Percentiles rank a stretch among this genome's conserved stretches.
phyloP scores from a whole-genome alignment of 23 red algal species.

The Chondrus crispus region DNA sequence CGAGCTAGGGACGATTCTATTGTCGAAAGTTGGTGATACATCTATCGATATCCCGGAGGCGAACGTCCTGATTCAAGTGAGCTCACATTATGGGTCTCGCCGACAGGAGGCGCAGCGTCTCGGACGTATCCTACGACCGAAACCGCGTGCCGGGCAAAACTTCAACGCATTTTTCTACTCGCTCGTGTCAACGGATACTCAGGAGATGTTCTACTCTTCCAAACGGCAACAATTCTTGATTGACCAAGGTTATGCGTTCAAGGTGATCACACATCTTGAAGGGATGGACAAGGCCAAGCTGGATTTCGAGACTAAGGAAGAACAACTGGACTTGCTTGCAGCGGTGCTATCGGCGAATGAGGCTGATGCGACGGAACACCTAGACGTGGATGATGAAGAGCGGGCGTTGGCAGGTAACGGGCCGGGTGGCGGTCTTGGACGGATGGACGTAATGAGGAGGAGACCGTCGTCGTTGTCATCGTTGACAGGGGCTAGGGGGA shows the following conservation, averaged over 20 bases:
- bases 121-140: conserved; percentile 92
- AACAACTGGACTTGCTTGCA: conserved; percentile 71
- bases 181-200: conserved; percentile 92
- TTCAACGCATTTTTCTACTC: conserved; percentile 99
- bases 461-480: conserved; percentile 45
- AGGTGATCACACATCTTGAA: conserved; percentile 93
- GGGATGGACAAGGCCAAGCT: conserved; percentile 82
- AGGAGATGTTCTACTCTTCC: conserved; percentile 93
- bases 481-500: conserved; percentile 72
- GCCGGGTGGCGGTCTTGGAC: conserved; percentile 38
- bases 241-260: conserved; percentile 98
- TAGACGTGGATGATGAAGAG: conserved; percentile 57
- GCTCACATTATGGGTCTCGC: conserved; percentile 93
- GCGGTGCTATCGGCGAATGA: conserved; percentile 88
- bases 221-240: conserved; percentile 98
- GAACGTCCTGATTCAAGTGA: conserved; percentile 97
- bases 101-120: conserved; percentile 98
- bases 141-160: conserved; percentile 92
- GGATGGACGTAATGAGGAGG: not conserved
- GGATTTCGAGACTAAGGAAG: conserved; percentile 59
- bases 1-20: conserved; percentile 73
- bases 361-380: conserved; percentile 75
- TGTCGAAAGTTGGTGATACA: conserved; percentile 97
- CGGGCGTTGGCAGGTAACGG: conserved; percentile 23
- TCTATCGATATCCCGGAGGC: conserved; percentile 98